Evolutionary conservation across 2,329 filamentous ascomycete species (phyloP).

Genomic region (Berkeleyomyces basicola): DNA sequence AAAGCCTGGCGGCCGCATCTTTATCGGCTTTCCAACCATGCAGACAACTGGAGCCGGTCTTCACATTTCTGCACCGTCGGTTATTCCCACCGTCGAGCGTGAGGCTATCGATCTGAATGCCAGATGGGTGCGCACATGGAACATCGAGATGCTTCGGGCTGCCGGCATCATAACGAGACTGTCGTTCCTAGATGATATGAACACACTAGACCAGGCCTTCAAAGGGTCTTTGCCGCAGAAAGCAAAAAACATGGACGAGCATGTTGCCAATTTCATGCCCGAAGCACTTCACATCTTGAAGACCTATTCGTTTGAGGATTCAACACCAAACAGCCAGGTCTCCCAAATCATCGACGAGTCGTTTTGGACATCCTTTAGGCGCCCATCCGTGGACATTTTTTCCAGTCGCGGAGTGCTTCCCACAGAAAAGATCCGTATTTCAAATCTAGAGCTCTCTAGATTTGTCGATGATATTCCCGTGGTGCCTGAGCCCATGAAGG

Average conservation of each 20-base stretch:
- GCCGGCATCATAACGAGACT: conserved; percentile 82
- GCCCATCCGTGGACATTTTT: conserved; percentile 69
- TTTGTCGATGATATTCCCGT: conserved; percentile 86
- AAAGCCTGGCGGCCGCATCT: conserved; percentile 67
- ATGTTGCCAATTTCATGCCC: conserved; percentile 52
- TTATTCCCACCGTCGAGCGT: conserved; percentile 93
- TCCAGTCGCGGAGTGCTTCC: conserved; percentile 75
- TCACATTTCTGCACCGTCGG: conserved; percentile 86
- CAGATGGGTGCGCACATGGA: conserved; percentile 88
- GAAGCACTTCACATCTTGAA: conserved; percentile 70
- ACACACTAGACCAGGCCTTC: conserved; percentile 48
- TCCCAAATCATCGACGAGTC: conserved; percentile 82
- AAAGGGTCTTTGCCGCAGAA: conserved; percentile 28
- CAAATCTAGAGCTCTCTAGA: conserved; percentile 42
- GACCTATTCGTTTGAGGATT: conserved; percentile 78
- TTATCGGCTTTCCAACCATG: conserved; percentile 94
- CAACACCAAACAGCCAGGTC: conserved; percentile 71
- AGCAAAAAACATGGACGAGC: conserved; percentile 41
- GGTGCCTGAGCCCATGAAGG: conserved; percentile 58
- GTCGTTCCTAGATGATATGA: conserved; percentile 79
- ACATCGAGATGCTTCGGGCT: conserved; percentile 77
- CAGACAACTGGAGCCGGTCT: conserved; percentile 90
- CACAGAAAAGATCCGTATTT: conserved; percentile 69
- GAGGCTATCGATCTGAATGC: conserved; percentile 96
- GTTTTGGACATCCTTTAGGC: conserved; percentile 84